A percentile compares a stretch with the other conserved stretches of the same genome.
Conservation (phyloP, 2,329 filamentous ascomycete species). For the Aspergillus sp. region DNA sequence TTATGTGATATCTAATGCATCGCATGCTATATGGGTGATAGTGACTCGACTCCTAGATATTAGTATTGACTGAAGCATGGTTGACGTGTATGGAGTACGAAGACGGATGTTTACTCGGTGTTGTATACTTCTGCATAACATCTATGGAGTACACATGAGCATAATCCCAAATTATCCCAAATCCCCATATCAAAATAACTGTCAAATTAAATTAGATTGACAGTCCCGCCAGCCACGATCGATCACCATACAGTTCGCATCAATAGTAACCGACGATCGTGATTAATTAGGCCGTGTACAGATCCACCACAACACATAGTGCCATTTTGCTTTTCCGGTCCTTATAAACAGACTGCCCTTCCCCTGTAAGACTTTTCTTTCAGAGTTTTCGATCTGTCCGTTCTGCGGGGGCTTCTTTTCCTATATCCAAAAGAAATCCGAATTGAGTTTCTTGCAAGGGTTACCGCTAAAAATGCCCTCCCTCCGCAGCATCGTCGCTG, state of each 20-base stretch:
- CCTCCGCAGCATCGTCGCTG: slow-evolving; percentile 6
- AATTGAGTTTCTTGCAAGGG: neutral
- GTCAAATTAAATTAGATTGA: no score
- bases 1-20: no score
- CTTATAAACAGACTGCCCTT: neutral
- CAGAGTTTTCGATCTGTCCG: neutral
- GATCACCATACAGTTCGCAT: neutral
- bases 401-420: neutral
- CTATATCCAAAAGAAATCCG: neutral
- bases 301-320: neutral
- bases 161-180: no score
- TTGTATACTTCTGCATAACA: no score
- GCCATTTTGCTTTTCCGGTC: neutral
- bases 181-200: no score
- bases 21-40: no score
- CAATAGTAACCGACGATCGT: neutral
- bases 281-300: neutral
- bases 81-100: no score
- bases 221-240: no score
- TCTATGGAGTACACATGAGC: no score
- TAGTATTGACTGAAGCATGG: no score
- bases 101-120: no score
- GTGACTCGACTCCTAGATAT: no score
- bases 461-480: neutral
- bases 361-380: neutral